Evolutionary conservation across 352 stramenopile species (phyloP), one percentile per base, ranked within the genome.

Genomic region (Globisporangium echinulatum): DNA sequence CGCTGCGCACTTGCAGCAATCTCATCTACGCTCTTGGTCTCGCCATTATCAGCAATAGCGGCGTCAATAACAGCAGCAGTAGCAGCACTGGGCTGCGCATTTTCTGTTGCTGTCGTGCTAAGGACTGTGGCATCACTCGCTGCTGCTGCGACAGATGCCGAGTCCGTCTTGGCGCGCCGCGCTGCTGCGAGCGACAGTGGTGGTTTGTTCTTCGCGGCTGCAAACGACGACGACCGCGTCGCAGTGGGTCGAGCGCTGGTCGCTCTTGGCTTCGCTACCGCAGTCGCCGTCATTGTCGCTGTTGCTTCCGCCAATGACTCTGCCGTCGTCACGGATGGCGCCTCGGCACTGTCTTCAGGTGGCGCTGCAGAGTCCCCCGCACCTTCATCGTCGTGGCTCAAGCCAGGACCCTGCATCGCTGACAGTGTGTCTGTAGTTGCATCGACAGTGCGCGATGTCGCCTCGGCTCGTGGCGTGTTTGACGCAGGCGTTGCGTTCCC

Each of bases 141-240:
- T 39, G 56, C 37, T 43, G 33, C 56, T 42, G 47, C 46, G 19
- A 50, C 49, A 3, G 56, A 39, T n/a, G 44, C 25, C 49, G 53
- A 49, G 15, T 66, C 49, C 9, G 70, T 74, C 19, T 68, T 66
- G 3, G 57, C 62, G 0, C 68, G 65, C 14, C 61, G 65, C 9
- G 69, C 63, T 46, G 61, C 52, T 57, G 60, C 54, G 49, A 49
- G 37, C 38, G 52, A 52, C 2, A 44, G 40, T 13, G 40, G 40
- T 44, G 40, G 40, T 44, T 44, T 25, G 43, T 39, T n/a, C 47
- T 42, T 54, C 64, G 5, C 39, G 9, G 39, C 63, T n/a, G 49
- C 58, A 19, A 74, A 74, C 3, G 65, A 68, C 33, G 67, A 66
- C 6, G 70, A 68, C 9, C 62, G 58, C 46, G 8, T n/a, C 25